A percentile compares a stretch with the other conserved stretches of the same genome.
These are phyloP conservation scores for Wallacemonas sp. DNA, from an alignment of 208 protist species.

Conservation along the genomic window DNA sequence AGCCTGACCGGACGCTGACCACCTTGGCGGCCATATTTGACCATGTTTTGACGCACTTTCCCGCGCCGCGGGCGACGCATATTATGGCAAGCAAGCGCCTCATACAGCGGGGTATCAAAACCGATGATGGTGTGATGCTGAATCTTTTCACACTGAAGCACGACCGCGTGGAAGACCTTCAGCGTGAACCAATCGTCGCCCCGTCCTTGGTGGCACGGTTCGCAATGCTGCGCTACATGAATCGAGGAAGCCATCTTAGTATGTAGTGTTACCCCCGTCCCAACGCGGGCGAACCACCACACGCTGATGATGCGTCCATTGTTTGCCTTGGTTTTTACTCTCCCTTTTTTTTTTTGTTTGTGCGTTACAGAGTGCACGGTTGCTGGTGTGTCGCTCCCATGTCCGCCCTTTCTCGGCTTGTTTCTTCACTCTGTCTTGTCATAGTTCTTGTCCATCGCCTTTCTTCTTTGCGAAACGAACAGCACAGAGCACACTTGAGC, in stretches of 20 bases:
- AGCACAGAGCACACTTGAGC: no score
- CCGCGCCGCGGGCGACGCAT: conserved; percentile 18
- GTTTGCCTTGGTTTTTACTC: conserved; percentile 7
- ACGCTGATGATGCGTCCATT: neutral
- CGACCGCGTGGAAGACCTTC: conserved; percentile 2
- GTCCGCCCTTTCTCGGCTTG: no score
- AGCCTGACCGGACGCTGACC: conserved; percentile 28
- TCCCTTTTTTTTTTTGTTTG: conserved; percentile 16
- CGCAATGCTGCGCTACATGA: conserved; percentile 12
- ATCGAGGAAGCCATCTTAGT: conserved; percentile 12
- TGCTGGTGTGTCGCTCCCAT: no score
- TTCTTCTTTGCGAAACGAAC: no score
- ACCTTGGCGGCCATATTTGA: conserved; percentile 45
- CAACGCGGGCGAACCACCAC: no score
- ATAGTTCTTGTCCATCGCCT: no score
- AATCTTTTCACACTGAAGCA: conserved; percentile 1
- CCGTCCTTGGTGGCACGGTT: neutral
- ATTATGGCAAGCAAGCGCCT: conserved; percentile 39
- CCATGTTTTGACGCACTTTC: conserved; percentile 28
- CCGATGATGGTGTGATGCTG: neutral
- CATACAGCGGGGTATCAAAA: conserved; percentile 12
- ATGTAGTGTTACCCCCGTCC: conserved; percentile 7
- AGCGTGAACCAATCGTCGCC: neutral
- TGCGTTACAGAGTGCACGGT: no score
- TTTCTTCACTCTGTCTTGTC: no score